Evolutionary conservation across 2,329 filamentous ascomycete species (phyloP), one percentile per base, ranked within the genome.

Genomic region (Dactylella cylindrospora): DNA sequence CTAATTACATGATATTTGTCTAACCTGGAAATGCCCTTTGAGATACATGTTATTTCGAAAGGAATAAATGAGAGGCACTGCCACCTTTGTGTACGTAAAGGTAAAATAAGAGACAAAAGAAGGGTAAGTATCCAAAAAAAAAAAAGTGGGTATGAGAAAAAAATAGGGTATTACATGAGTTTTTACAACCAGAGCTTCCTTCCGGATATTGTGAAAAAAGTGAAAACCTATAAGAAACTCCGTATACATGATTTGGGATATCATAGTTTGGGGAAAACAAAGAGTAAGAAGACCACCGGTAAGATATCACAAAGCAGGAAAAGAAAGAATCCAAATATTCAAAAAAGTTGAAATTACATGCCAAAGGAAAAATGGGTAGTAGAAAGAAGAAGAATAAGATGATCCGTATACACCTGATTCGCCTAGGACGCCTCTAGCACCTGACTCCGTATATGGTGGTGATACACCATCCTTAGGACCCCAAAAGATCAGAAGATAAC

Each of bases 1-100:
- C 55, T 61, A 53, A 49, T 61, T 61, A 61, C 47, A 61, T 61
- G 29, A 36, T 44, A 22, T 52, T 51, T 60, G 31, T 60, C 54
- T 60, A 60, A 36, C 54, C 54, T 15, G 15, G 17, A 40, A 32
- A 46, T 52, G 47, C 46, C 46, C 39, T 46, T 49, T 25, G 2
- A 41, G 15, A 41, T 44, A 41, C n/a, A n/a, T n/a, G n/a, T n/a
- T n/a, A n/a, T 17, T 31, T 22, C 13, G 32, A 40, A 28, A 22
- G 9, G 29, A 17, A 10, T 28, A 22, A 50, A 12, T 20, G n/a
- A n/a, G n/a, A n/a, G n/a, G n/a, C n/a, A n/a, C n/a, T n/a, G n/a
- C n/a, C n/a, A n/a, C n/a, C 44, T 43, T 49, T 43, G 32, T 49
- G 31, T 43, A 49, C 35, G 29, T 8, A 23, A 26, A 20, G 43